Conservation (phyloP, 1,284 basidiomycete species). For the Ceratorhiza oryzae-sativae region DNA sequence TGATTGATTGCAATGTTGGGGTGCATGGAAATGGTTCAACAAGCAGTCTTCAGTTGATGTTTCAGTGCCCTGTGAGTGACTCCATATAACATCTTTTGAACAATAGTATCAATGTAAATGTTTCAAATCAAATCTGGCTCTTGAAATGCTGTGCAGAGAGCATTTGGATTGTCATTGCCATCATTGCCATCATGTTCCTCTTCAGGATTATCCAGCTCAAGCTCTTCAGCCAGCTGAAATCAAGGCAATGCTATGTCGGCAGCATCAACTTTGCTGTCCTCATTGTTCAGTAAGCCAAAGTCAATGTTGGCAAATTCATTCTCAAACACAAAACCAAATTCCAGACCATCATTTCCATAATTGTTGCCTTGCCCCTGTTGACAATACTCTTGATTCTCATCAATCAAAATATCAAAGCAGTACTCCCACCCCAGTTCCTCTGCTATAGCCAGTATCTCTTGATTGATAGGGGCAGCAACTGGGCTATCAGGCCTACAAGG, state of each 20-base stretch:
- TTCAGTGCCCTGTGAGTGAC: neutral
- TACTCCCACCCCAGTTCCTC: no score
- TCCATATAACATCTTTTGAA: slow-evolving; percentile 7
- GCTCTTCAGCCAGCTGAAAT: slow-evolving; percentile 1
- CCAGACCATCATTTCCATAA: no score
- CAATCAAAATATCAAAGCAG: no score
- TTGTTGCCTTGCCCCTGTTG: no score
- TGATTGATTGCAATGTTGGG: neutral
- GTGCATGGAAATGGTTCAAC: neutral
- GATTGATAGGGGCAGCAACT: no score
- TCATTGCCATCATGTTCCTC: neutral
- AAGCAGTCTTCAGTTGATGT: neutral
- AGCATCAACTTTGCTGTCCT: neutral
- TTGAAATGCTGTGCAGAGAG: neutral
- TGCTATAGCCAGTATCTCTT: no score
- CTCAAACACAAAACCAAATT: no score
- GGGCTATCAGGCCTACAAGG: no score
- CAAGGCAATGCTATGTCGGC: neutral
- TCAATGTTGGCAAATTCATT: neutral
- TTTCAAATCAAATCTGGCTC: neutral
- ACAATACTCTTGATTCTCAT: no score
- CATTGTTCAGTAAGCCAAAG: neutral
- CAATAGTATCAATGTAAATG: neutral
- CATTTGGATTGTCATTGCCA: neutral
- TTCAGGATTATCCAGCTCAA: neutral